Evolutionary conservation across 2,329 filamentous ascomycete genomes (phyloP).

Genomic region (Aspergillus piperis): DNA sequence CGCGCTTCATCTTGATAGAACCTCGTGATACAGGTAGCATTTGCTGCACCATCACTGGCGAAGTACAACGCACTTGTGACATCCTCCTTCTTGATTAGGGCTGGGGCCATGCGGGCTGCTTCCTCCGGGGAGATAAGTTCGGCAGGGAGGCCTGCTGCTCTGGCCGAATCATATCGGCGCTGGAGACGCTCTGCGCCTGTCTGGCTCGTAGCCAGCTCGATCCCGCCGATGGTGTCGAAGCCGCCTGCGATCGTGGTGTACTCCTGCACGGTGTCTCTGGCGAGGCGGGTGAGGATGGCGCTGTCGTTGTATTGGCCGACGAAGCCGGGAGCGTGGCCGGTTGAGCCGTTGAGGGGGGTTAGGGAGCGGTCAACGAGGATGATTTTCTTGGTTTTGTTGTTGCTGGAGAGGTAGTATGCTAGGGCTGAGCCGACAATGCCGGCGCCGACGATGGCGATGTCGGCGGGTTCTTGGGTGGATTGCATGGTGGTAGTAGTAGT

Average conservation of each 20-base stretch:
- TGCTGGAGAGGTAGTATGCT: slow-evolving; percentile 32
- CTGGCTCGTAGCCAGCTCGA: slow-evolving; percentile 27
- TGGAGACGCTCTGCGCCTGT: slow-evolving; percentile 23
- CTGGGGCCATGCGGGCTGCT: slow-evolving; percentile 28
- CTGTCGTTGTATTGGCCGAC: slow-evolving; percentile 40
- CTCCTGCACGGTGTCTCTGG: slow-evolving; percentile 33
- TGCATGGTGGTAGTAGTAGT: not conserved
- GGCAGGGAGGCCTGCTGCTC: slow-evolving; percentile 26
- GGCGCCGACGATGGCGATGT: slow-evolving; percentile 31
- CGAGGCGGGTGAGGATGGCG: slow-evolving; percentile 31
- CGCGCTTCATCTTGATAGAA: slow-evolving; percentile 29
- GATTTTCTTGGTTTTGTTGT: slow-evolving; percentile 18
- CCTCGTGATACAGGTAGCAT: slow-evolving; percentile 23
- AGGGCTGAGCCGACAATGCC: slow-evolving; percentile 40
- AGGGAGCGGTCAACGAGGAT: slow-evolving; percentile 32
- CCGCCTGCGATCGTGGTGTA: slow-evolving; percentile 31
- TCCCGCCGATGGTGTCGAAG: slow-evolving; percentile 30
- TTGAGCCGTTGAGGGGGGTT: slow-evolving; percentile 31
- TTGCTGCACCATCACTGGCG: slow-evolving; percentile 31
- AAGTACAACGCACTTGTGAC: slow-evolving; percentile 27
- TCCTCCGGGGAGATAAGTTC: slow-evolving; percentile 26
- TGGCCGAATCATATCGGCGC: slow-evolving; percentile 21
- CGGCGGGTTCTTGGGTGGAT: not conserved
- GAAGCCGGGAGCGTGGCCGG: slow-evolving; percentile 37
- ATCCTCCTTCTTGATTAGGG: slow-evolving; percentile 28